Evolutionary conservation across 495 filamentous ascomycete genomes (phyloP), one percentile per base, ranked within the genome.

Genomic region (Tuber microsphaerosporum): DNA sequence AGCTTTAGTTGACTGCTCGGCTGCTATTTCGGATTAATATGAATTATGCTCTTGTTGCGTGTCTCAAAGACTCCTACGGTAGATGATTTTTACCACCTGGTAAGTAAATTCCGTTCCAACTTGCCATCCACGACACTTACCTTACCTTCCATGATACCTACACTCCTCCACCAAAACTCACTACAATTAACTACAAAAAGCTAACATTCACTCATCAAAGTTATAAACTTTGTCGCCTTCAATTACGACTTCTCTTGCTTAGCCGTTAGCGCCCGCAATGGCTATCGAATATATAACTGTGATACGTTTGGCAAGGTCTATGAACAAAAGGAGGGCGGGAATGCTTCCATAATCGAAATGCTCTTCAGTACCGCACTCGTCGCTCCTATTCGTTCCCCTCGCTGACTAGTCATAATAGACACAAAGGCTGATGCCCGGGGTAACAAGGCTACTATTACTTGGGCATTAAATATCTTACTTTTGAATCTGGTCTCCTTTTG

Each of bases 331-430:
- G 93, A 97, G 76, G 93, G 93, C 31, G 72, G 75, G 34, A 94
- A 97, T 82, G 93, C 97, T 69, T 91, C 93, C 51, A 91, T 97
- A 73, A 89, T 99, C 83, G 95, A 98, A 87, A 97, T 97, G 94
- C 90, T 99, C 75, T 99, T 99, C 83, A 97, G 95, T 65, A 98
- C 95, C 69, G 98, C 96, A n/a, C 88, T 99, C 68, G 94, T 99
- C 26, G 95, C 94, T 48, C 87, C 97, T 26, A 92, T 97, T 74
- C 86, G 94, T 65, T 97, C 94, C 26, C 96, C 95, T 2, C 86
- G 95, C 71, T 91, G 94, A 46, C 87, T 99, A 56, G 91, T 94
- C 78, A 97, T 99, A 76, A 93, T 93, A 78, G 98, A 99, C 85
- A 98, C 96, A 51, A 98, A 98, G 89, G 93, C 93, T 86, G 77